Evolutionary conservation across 805 yeast genomes (phyloP), one percentile per base, ranked within the genome.

Genomic region (Maudiozyma saulgeensis): DNA sequence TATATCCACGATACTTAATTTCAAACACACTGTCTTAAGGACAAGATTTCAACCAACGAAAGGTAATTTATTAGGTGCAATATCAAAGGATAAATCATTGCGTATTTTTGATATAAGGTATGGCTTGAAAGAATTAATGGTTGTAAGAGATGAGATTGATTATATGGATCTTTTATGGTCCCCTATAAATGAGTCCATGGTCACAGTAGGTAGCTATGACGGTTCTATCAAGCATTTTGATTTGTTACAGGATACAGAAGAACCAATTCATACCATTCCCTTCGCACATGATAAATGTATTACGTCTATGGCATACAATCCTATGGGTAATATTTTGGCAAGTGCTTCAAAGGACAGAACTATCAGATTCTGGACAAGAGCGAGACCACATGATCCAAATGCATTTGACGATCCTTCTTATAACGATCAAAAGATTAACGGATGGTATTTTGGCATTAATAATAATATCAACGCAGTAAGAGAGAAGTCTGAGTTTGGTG

Each of bases 311-410:
- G 91, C 90, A 52, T 93, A 89, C 63, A 97, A 90, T 67, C 98
- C 98, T 2, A 71, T 86, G 58, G 99, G 99, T 3, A 97, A 93
- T 67, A 71, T 91, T 46, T 70, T 93, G 35, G 82, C 95, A 49
- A 81, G 96, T 7, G 98, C 96, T 0, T 91, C 97, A 18, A 88
- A 93, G 50, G 99, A 93, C 66, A 79, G 93, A 62, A 81, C 95
- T 5, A 87, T 95, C 23, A 70, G 97, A 49, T 87, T 95, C 68
- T 93, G 99, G 99, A 81, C 90, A 31, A 74, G 99, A 46, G 84
- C 95, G 1, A 75, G 95, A 62, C 96, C 97, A 1, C 84, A 82
- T 56, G 99, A 93, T 69, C 84, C 87, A 0, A 78, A 77, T 61
- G 85, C 87, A 2, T 88, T 80, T 69, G 79, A 81, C 55, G 96